Conservation (phyloP, 305 asterid genomes). For the Fraxinus greggii region DNA sequence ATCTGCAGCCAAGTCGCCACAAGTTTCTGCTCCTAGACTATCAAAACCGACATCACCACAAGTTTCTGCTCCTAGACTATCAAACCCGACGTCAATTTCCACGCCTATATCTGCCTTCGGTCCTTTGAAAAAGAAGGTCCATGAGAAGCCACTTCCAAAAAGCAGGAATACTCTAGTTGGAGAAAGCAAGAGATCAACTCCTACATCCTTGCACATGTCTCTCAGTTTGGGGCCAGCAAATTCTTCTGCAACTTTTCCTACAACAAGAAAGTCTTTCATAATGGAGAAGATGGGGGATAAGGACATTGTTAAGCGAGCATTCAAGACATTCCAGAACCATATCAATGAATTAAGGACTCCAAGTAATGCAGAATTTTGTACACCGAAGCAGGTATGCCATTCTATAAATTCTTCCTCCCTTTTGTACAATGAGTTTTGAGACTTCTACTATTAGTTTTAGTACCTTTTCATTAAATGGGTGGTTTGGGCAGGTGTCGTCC, state of each 20-base stretch:
- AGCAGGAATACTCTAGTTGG: conserved; percentile 34
- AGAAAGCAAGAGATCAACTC: conserved; percentile 47
- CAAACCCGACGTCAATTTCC: conserved; percentile 39
- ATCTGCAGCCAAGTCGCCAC: conserved; percentile 45
- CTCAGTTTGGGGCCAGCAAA: conserved; percentile 60
- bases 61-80: conserved; percentile 38
- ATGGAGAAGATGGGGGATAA: conserved; percentile 98
- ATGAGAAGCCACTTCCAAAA: conserved; percentile 36
- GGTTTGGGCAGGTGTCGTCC: conserved; percentile 41
- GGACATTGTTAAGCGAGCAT: conserved; percentile 86
- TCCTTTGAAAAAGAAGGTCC: conserved; percentile 41
- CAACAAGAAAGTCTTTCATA: conserved; percentile 71
- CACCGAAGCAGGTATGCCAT: conserved; percentile 45
- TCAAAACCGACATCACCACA: conserved; percentile 44
- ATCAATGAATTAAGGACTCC: conserved; percentile 38
- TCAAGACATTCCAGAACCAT: conserved; percentile 74
- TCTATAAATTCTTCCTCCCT: neutral
- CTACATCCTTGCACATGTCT: conserved; percentile 83
- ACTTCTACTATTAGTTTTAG: neutral
- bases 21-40: conserved; percentile 40
- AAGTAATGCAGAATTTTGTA: conserved; percentile 40
- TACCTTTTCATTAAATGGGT: neutral
- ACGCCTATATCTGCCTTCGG: conserved; percentile 39
- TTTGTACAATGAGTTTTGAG: neutral
- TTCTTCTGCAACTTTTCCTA: conserved; percentile 36